phyloP scores from a whole-genome alignment of 148 eudicot genomes.

The Diospyros kaki region DNA sequence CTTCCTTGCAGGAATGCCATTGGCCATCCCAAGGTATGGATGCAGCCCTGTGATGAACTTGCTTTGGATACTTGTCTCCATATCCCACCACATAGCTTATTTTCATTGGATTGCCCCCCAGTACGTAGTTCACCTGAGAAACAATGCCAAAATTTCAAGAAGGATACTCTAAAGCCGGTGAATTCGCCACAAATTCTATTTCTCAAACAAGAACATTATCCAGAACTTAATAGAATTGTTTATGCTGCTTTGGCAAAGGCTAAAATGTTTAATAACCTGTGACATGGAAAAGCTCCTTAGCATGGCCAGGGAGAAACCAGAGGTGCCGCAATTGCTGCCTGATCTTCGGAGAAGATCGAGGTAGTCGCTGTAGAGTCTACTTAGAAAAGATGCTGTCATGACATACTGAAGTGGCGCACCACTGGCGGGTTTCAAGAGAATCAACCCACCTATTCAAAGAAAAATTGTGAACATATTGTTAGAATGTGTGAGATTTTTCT shows the following conservation, averaged over 20 bases:
- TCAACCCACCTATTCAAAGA: conserved; percentile 29
- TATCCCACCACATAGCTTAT: conserved; percentile 39
- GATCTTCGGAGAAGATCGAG: conserved; percentile 24
- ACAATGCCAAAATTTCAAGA: no score
- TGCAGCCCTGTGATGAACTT: conserved; percentile 38
- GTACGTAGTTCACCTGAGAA: conserved; percentile 30
- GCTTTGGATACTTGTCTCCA: conserved; percentile 27
- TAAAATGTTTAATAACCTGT: conserved; percentile 17
- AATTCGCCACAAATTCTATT: no score
- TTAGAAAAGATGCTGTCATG: conserved; percentile 33
- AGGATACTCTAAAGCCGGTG: no score
- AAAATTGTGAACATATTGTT: neutral
- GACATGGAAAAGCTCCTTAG: conserved; percentile 26
- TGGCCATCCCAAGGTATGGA: conserved; percentile 32
- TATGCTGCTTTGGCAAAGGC: no score
- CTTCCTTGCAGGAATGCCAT: conserved; percentile 23
- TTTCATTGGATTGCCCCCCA: conserved; percentile 37
- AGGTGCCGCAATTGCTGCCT: conserved; percentile 18
- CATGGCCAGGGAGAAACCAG: conserved; percentile 14
- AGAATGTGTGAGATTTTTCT: no score
- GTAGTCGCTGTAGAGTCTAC: conserved; percentile 40
- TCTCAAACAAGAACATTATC: no score
- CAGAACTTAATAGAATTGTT: neutral
- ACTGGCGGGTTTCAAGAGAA: conserved; percentile 24
- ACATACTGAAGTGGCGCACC: conserved; percentile 29